Evolutionary conservation across 2,329 filamentous ascomycete species (phyloP), one percentile per base, ranked within the genome.

Genomic region (Ascochyta rabiei): DNA sequence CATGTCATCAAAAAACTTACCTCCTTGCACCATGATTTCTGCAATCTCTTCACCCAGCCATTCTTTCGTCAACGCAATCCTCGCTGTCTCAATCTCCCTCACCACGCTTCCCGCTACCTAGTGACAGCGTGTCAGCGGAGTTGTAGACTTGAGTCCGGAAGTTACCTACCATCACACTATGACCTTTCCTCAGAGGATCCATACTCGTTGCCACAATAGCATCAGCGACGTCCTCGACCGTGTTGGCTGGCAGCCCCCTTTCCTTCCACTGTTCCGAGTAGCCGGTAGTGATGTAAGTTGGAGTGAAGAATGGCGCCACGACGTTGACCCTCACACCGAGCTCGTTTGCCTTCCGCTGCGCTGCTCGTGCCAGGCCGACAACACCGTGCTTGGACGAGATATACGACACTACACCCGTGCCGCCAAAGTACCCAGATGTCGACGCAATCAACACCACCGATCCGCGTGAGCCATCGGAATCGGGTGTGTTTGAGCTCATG

Each of bases 291-390:
- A 81, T 75, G 38, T 76, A 71, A 13, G 79, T 81, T 3, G 78
- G 76, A 0, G 79, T 81, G 10, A 80, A 73, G 64, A 79, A 82
- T 1, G 80, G 79, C 8, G 78, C 80, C n/a, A 82, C 69, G 4
- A 75, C 77, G 58, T 81, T 81, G 16, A 77, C 71, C 12, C 78
- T 66, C 4, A 81, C 71, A 13, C 68, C 64, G 21, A 75, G 67
- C 38, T 70, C 60, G 2, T 63, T 56, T 1, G 79, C 75, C 12
- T 62, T 63, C 2, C 46, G 38, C 54, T 79, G 76, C 8, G 72
- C 76, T 4, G 74, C 65, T 2, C 78, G 72, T 5, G 75, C 63
- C 1, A 79, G 64, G 0, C 77, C 77, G 0, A 78, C 63, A 2
- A 79, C 65, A 1, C 75, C 77, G 39, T 79, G 77, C 53, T 80